phyloP scores from a whole-genome alignment of 2,329 filamentous ascomycete genomes.

The Fusarium metavorans region DNA sequence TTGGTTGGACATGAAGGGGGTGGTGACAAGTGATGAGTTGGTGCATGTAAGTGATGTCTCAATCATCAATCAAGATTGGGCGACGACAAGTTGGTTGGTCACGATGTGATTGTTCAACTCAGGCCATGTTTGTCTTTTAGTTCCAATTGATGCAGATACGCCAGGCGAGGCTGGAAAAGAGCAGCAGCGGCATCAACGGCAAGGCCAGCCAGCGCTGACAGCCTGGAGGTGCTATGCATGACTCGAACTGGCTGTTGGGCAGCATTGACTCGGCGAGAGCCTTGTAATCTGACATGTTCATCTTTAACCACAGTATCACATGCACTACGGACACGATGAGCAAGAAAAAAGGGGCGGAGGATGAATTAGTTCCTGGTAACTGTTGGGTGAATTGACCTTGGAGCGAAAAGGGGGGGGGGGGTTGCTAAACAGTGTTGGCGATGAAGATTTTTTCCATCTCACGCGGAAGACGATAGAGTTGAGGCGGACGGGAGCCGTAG shows the following conservation, averaged over 20 bases:
- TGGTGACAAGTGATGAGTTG: neutral
- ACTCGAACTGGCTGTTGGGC: neutral
- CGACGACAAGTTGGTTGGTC: neutral
- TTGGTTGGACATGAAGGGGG: neutral
- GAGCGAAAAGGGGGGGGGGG: neutral
- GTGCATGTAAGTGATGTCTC: neutral
- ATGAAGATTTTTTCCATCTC: slow-evolving; percentile 27
- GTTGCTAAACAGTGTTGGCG: slow-evolving; percentile 19
- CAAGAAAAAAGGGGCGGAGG: neutral
- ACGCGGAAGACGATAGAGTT: slow-evolving; percentile 2
- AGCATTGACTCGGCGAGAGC: neutral
- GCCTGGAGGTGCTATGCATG: neutral
- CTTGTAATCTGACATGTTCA: neutral
- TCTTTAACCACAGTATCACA: neutral
- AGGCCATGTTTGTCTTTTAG: neutral
- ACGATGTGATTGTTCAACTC: neutral
- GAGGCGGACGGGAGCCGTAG: neutral
- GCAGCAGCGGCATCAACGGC: neutral
- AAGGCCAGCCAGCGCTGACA: neutral
- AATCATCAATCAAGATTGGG: neutral
- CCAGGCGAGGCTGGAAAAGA: neutral
- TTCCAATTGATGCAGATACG: neutral
- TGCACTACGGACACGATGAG: neutral
- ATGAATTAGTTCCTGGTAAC: neutral
- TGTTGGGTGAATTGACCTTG: neutral